phyloP scores from a whole-genome alignment of 176 grass and related monocot species.

The Triticum dicoccoides region DNA sequence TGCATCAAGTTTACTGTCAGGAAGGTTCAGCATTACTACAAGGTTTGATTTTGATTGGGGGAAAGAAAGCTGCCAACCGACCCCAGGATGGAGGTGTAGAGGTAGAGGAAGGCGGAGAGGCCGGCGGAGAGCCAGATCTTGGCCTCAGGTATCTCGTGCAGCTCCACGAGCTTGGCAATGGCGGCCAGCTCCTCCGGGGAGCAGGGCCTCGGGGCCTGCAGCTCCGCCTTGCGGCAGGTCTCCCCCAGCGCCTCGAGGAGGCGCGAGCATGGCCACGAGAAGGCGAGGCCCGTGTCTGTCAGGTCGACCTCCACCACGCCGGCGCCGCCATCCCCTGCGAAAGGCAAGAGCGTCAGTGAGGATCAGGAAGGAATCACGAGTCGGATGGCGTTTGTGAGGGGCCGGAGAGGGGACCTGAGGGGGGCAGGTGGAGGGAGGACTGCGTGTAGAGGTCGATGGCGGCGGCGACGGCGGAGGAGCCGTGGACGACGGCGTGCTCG shows the following conservation, averaged over 20 bases:
- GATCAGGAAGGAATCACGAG: neutral
- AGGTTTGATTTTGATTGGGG: neutral
- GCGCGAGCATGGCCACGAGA: conserved; percentile 59
- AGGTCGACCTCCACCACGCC: conserved; percentile 58
- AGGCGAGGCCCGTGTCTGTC: conserved; percentile 50
- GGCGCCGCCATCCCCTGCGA: neutral
- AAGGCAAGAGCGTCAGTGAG: neutral
- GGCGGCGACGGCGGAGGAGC: conserved; percentile 64
- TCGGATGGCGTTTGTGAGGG: too few species aligned
- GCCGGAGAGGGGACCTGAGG: conserved; percentile 17
- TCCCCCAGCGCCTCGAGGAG: conserved; percentile 42
- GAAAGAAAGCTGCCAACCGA: neutral
- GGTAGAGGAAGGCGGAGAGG: conserved; percentile 67
- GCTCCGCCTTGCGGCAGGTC: neutral
- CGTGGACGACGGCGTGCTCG: conserved; percentile 94
- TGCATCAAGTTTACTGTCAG: neutral
- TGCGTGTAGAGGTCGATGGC: conserved; percentile 76
- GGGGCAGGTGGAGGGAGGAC: conserved; percentile 28
- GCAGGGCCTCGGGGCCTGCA: conserved; percentile 28
- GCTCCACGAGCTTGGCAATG: conserved; percentile 43
- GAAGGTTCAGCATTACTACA: neutral
- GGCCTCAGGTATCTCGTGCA: conserved; percentile 52
- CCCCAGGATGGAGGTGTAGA: conserved; percentile 83
- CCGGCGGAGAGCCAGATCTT: conserved; percentile 70
- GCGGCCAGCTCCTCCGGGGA: conserved; percentile 26